Evolutionary conservation across 495 filamentous ascomycete species (phyloP), one percentile per base, ranked within the genome.

Genomic region (Xylaria nigripes): DNA sequence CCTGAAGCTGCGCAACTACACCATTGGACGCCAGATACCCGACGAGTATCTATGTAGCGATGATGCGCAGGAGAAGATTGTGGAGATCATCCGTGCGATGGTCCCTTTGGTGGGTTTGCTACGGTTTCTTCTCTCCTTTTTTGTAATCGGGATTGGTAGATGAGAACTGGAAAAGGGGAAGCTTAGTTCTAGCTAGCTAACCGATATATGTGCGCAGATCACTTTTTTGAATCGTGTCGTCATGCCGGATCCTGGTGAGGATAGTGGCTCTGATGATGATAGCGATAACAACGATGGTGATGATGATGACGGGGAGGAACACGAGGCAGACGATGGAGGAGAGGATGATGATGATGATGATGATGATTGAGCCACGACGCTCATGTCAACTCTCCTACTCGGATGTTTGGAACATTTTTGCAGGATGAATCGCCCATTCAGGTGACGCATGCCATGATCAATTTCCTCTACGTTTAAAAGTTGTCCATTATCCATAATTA

Each of bases 1-100:
- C 51, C 72, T 94, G 46, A 83, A 87, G 52, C 76, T 95, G 55
- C 77, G 81, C 57, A 92, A 83, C 66, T 93, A 82, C 63, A 89
- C 85, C 0, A 69, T 92, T 32, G 77, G 83, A 29, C 81, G 70
- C 51, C 78, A 82, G 60, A 61, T 94, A 40, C 50, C 72, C 13
- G 86, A 91, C 51, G 61, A 66, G 24, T 71, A 81, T 30, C 71
- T 87, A 40, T 64, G 75, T 44, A 67, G 65, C 16, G 60, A 69
- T 30, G 69, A 76, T 53, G 79, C 72, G 22, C 74, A 82, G 67
- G 74, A 76, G 16, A 76, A 71, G 63, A 75, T 87, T 36, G 72
- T 69, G 48, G 61, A 70, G n/a, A 57, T 80, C 29, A 69, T 86
- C 54, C 71, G 71, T 43, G 71, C 80, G 44, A 77, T 87, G 78